Conservation (phyloP, 1,284 basidiomycete genomes). For the Tylopilus microsporus region DNA sequence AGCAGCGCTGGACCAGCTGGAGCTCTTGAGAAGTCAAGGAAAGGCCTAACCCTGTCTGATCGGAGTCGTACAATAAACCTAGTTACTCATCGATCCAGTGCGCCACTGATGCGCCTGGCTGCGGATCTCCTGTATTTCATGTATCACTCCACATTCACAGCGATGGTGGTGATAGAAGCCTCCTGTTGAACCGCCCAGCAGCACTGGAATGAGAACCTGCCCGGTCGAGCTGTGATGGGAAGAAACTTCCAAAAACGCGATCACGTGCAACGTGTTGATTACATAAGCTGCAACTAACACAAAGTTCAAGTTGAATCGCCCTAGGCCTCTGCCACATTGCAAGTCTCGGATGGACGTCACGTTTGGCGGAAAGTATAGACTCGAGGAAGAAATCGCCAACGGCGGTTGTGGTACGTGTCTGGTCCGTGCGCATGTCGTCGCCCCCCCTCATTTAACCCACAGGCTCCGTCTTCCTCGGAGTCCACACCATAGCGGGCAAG, state of each 20-base stretch:
- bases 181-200: not conserved
- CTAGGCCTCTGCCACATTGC: conserved; percentile 7
- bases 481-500: conserved; percentile 93
- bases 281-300: conserved; percentile 22
- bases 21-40: conserved; percentile 20
- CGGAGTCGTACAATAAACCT: not conserved
- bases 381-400: conserved; percentile 92
- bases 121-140: not conserved
- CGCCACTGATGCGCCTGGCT: not conserved
- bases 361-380: conserved; percentile 87
- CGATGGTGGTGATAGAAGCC: not conserved
- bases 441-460: conserved; percentile 7
- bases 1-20: conserved; percentile 26
- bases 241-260: conserved; percentile 14
- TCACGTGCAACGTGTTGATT: conserved; percentile 25
- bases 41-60: conserved; percentile 2
- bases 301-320: conserved; percentile 2
- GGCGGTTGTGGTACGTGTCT: conserved; percentile 79
- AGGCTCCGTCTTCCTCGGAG: conserved; percentile 92
- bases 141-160: not conserved
- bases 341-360: conserved; percentile 55
- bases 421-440: conserved; percentile 5
- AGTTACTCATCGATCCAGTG: not conserved
- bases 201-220: conserved; percentile 3
- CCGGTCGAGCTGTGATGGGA: not conserved